phyloP scores from a whole-genome alignment of 345 rosid genomes.

The Crucihimalaya himalaica region DNA sequence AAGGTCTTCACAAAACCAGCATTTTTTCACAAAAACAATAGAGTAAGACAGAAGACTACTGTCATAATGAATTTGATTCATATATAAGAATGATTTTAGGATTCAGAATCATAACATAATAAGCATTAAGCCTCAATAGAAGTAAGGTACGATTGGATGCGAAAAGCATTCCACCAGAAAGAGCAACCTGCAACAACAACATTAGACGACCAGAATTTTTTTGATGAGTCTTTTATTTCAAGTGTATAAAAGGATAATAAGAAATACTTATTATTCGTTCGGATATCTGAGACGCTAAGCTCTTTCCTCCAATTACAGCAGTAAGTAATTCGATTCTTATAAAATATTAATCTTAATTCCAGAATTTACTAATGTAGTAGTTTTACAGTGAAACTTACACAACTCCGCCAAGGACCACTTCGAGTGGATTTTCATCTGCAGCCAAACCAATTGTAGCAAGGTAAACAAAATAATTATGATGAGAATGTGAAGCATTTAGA shows the following conservation, averaged over 20 bases:
- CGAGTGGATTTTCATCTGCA: slow-evolving; percentile 92
- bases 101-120: slow-evolving; percentile 1
- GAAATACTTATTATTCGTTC: slow-evolving; percentile 58
- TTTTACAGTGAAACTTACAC: slow-evolving; percentile 53
- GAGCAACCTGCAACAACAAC: slow-evolving; percentile 65
- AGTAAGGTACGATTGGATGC: slow-evolving; percentile 86
- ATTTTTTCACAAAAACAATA: background rate
- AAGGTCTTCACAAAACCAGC: slow-evolving; percentile 20
- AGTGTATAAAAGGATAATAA: background rate
- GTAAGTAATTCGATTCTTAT: too few species aligned
- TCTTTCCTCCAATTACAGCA: slow-evolving; percentile 95
- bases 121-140: slow-evolving; percentile 43
- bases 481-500: slow-evolving; percentile 21
- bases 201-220: background rate
- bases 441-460: slow-evolving; percentile 95
- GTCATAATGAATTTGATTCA: background rate
- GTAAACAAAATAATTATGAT: slow-evolving; percentile 48
- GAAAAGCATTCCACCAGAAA: slow-evolving; percentile 90
- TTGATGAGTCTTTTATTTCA: background rate
- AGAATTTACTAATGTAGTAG: background rate
- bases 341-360: too few species aligned
- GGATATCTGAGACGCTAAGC: slow-evolving; percentile 96
- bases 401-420: slow-evolving; percentile 90
- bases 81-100: background rate
- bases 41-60: background rate